These are phyloP conservation scores for Aspergillus leporis DNA, from an alignment of 495 filamentous ascomycete genomes.

Conservation along the genomic window DNA sequence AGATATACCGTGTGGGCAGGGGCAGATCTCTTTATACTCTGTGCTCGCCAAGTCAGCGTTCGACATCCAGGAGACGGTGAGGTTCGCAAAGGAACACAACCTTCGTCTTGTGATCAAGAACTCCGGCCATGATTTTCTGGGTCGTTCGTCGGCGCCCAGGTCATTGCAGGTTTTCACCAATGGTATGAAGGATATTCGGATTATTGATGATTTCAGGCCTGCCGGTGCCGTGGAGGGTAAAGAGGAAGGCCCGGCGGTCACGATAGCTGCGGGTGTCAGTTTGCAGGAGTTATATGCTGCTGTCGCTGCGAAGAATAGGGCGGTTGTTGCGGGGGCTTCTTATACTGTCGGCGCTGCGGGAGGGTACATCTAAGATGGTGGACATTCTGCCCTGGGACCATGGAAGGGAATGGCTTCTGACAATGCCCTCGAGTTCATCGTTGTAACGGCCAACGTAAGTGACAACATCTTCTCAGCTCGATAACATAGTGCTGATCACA, in stretches of 20 bases:
- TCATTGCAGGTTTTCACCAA: conserved; percentile 57
- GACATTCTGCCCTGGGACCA: conserved; percentile 48
- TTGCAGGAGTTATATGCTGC: conserved; percentile 45
- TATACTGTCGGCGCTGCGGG: conserved; percentile 37
- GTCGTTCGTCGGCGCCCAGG: conserved; percentile 51
- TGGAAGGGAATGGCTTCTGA: conserved; percentile 40
- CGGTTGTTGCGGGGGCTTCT: conserved; percentile 18
- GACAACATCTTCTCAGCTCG: neutral
- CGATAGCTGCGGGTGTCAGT: conserved; percentile 55
- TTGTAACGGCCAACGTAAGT: conserved; percentile 42
- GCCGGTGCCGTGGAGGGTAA: conserved; percentile 13
- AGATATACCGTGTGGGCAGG: conserved; percentile 25
- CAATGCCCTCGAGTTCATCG: conserved; percentile 37
- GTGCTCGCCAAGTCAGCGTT: conserved; percentile 27
- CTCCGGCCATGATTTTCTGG: conserved; percentile 55
- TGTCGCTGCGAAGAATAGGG: conserved; percentile 24
- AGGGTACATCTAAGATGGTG: conserved; percentile 58
- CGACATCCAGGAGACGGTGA: conserved; percentile 40
- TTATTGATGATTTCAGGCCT: conserved; percentile 31
- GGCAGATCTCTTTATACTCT: conserved; percentile 42
- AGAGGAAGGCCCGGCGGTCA: conserved; percentile 45
- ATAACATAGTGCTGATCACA: neutral
- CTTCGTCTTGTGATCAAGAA: conserved; percentile 53
- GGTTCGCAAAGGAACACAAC: conserved; percentile 25
- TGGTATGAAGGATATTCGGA: conserved; percentile 43